A percentile compares a stretch with the other conserved stretches of the same genome.
Conservation (phyloP, 2,329 filamentous ascomycete genomes). For the Davidsoniella neocaledoniae region DNA sequence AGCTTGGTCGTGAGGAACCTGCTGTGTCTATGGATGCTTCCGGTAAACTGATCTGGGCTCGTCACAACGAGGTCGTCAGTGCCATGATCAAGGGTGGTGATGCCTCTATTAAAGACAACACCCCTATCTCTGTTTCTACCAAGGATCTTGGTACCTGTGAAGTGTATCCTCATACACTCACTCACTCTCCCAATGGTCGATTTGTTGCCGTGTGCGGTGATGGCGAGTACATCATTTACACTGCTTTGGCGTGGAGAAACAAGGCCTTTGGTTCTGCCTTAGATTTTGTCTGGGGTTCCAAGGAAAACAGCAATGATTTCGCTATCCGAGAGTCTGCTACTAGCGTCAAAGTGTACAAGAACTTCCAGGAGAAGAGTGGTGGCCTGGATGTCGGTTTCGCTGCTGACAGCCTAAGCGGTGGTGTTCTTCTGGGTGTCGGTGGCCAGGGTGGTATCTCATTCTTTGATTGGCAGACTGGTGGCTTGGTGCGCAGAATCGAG, state of each 20-base stretch:
- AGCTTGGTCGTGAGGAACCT: conserved; percentile 92
- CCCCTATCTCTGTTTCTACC: conserved; percentile 67
- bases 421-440: conserved; percentile 81
- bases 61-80: conserved; percentile 87
- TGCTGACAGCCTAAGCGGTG: conserved; percentile 77
- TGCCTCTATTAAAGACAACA: conserved; percentile 68
- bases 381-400: conserved; percentile 90
- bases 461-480: conserved; percentile 89
- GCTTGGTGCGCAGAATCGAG: conserved; percentile 82
- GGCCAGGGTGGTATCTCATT: conserved; percentile 89
- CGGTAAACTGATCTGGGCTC: conserved; percentile 91
- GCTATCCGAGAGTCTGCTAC: conserved; percentile 89
- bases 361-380: conserved; percentile 82
- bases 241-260: conserved; percentile 87
- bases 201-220: conserved; percentile 75
- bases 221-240: conserved; percentile 98
- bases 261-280: conserved; percentile 91
- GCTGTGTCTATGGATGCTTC: conserved; percentile 94
- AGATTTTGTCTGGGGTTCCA: conserved; percentile 93
- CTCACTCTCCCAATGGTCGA: conserved; percentile 89
- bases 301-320: conserved; percentile 96
- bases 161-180: conserved; percentile 85
- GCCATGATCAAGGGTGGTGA: conserved; percentile 88
- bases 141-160: conserved; percentile 95
- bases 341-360: conserved; percentile 93